Conservation (phyloP, 2,329 filamentous ascomycete species). For the Sarocladiaceae sp. region DNA sequence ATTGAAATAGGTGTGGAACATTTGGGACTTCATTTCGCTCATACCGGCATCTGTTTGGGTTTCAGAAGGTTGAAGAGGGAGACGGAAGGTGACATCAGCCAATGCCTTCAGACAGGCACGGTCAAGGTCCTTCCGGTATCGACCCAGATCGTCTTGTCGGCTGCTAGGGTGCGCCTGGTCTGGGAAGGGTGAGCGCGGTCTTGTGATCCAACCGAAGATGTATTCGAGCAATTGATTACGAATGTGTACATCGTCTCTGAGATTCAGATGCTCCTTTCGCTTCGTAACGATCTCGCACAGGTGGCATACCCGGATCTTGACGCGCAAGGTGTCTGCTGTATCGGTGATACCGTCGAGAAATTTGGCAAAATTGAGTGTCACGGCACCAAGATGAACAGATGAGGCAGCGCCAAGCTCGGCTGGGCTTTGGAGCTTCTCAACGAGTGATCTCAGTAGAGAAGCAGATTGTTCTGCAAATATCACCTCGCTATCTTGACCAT, state of each 20-base stretch:
- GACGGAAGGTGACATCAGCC: constrained; percentile 61
- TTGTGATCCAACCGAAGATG: constrained; percentile 64
- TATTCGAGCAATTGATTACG: constrained; percentile 65
- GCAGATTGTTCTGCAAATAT: constrained; percentile 65
- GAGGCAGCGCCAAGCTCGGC: constrained; percentile 59
- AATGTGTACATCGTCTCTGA: constrained; percentile 65
- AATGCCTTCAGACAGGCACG: constrained; percentile 61
- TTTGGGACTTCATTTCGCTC: constrained; percentile 65
- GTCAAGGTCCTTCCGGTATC: constrained; percentile 62
- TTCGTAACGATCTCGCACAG: constrained; percentile 61
- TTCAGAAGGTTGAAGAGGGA: constrained; percentile 63
- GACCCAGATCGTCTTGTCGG: constrained; percentile 52
- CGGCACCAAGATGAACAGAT: constrained; percentile 58
- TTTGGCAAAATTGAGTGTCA: constrained; percentile 63
- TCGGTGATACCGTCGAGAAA: constrained; percentile 59
- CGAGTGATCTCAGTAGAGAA: constrained; percentile 57
- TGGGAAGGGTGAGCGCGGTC: constrained; percentile 47
- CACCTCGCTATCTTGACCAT: constrained; percentile 55
- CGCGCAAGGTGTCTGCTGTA: constrained; percentile 50
- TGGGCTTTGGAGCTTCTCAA: constrained; percentile 60
- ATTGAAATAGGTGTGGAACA: constrained; percentile 70
- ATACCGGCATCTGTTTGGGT: constrained; percentile 62
- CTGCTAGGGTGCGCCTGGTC: constrained; percentile 35
- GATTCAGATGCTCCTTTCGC: constrained; percentile 64
- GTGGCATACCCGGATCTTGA: constrained; percentile 67